Conservation (phyloP, 129 eudicot genomes). For the Solidago caesia region DNA sequence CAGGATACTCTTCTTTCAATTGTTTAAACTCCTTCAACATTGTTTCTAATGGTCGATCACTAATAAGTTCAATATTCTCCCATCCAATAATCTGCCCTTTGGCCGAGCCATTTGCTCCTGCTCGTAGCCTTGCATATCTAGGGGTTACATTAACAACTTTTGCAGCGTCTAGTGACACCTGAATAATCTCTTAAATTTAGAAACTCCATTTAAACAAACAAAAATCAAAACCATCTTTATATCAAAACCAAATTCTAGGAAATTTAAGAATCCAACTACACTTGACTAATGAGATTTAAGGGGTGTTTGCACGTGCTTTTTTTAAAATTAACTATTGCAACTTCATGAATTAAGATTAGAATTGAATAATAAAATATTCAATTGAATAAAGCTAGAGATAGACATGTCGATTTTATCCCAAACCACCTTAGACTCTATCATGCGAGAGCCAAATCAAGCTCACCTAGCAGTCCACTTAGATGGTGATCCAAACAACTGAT, state of each 20-base stretch:
- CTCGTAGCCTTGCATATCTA: constrained; percentile 83
- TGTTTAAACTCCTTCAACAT: constrained; percentile 89
- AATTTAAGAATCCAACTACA: background rate
- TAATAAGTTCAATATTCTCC: constrained; percentile 93
- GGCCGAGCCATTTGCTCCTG: constrained; percentile 86
- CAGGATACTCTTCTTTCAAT: constrained; percentile 91
- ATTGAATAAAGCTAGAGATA: background rate
- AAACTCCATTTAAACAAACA: background rate
- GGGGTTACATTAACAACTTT: constrained; percentile 96
- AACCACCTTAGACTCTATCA: no score
- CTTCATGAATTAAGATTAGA: background rate
- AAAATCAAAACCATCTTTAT: background rate
- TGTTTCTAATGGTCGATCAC: constrained; percentile 92
- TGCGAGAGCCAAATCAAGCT: no score
- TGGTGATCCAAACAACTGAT: no score
- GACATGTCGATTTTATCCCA: background rate
- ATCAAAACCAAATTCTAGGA: background rate
- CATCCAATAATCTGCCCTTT: constrained; percentile 91
- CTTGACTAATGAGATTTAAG: background rate
- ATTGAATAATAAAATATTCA: background rate
- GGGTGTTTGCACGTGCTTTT: constrained; percentile 2
- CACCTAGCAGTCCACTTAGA: no score
- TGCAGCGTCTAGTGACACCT: constrained; percentile 94
- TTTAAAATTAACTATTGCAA: background rate
- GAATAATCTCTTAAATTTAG: constrained; percentile 18